Evolutionary conservation across 305 asterid genomes (phyloP).

Genomic region (Fraxinus baroniana): DNA sequence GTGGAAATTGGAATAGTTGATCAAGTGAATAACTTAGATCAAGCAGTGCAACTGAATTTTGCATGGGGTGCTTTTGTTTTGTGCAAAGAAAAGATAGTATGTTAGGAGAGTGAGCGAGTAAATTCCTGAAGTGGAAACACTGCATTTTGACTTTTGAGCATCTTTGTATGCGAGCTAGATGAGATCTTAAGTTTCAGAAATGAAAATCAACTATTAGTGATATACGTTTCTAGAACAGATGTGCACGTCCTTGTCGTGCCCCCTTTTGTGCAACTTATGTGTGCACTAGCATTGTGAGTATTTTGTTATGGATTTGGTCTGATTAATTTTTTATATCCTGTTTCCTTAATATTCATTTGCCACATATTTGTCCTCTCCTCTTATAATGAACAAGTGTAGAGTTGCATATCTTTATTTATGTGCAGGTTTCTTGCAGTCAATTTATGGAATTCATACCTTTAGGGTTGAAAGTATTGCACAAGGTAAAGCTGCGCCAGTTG

Average conservation of each 20-base stretch:
- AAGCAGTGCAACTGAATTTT: not conserved
- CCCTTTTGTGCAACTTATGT: not conserved
- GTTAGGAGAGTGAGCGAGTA: not conserved
- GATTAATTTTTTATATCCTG: not conserved
- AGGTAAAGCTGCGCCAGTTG: conserved; percentile 72
- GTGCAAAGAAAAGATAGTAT: not conserved
- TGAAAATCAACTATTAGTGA: not conserved
- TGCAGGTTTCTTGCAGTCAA: conserved; percentile 68
- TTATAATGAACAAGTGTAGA: not conserved
- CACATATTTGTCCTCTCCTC: not conserved
- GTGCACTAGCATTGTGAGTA: not conserved
- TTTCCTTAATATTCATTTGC: conserved; percentile 12
- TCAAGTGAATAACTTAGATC: not conserved
- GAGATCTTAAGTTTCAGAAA: not conserved
- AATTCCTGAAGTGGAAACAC: not conserved
- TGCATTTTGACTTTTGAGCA: not conserved
- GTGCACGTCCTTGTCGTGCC: not conserved
- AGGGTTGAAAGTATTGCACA: conserved; percentile 64
- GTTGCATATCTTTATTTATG: conserved; percentile 1
- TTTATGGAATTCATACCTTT: conserved; percentile 60
- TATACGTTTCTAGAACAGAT: not conserved
- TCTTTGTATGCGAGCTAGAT: not conserved
- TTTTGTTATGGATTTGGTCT: not conserved
- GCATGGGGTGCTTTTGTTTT: not conserved
- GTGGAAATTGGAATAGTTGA: not conserved